Base-by-base conservation (phyloP, 2,329 filamentous ascomycete genomes). In the Parafenestella ontariensis region DNA sequence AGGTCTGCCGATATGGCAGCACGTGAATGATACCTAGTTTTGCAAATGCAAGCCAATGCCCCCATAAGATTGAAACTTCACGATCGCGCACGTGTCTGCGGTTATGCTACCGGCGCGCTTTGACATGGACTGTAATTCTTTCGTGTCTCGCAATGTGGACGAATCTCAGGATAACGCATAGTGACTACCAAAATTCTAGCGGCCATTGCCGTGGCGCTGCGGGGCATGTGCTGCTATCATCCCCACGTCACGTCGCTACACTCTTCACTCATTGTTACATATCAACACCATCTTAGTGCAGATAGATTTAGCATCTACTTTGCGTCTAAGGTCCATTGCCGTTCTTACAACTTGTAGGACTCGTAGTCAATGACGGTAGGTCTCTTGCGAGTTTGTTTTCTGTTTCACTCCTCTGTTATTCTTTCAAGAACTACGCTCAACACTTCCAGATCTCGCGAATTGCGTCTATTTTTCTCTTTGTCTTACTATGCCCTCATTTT, bases 1-100 rank as follows among this genome's bases (percentile, higher is more conserved):
- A 70, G 68, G 65, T 65, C 62, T 71, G 62, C 71, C 68, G 48
- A 56, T 62, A 62, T 60, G 63, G 64, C 65, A 72, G 68, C 66
- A 60, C 62, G 67, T 69, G 65, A 73, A 73, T 73, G 70, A 72
- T 69, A 73, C 67, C 69, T 72, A 73, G 62, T 69, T 68, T 70
- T 71, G 62, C 60, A 66, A 73, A 71, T 71, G 66, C 63, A 69
- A 71, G 54, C 65, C 64, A 60, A 61, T 68, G 62, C 65, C 64
- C 61, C 54, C 59, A 57, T 59, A 48, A 3, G 21, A 40, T 40
- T 5, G 10, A 21, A 20, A 15, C 5, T 24, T 10, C 10, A n/a
- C 5, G 13, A 34, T 8, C 15, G 31, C 13, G 5, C 9, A 34
- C 6, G 31, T 34, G 31, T 17, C 31, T n/a, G n/a, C n/a, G n/a